Evolutionary conservation across 176 grass and related monocot genomes (phyloP), one percentile per base, ranked within the genome.

Genomic region (Oryza longistaminata): DNA sequence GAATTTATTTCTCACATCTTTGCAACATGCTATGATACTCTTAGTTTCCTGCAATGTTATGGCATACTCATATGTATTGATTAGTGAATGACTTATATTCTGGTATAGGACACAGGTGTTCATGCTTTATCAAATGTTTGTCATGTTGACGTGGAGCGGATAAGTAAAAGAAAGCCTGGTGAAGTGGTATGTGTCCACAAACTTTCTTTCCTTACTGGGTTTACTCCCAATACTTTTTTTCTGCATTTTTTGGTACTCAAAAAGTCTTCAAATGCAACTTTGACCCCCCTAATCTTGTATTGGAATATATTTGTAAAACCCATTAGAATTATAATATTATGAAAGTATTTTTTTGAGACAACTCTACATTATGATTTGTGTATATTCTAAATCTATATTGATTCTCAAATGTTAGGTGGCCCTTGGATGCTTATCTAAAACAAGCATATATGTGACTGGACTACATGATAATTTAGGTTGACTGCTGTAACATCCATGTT

Each of bases 111-210:
- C 86, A 71, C 90, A 78, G 96, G 91, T 77, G 93, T 98, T 82
- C 96, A 96, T 94, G 96, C 93, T 85, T 92, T 95, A 79, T 92
- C 91, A 83, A 96, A 98, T 84, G 91, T 94, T 83, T 98, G 89
- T 40, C 96, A 98, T 91, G 93, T 94, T 89, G 91, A 98, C 81
- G 89, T 94, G 60, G 90, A 98, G 90, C 85, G 91, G 67, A 96
- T 94, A 91, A 98, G 96, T 93, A 98, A 96, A 95, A 95, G 93
- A 65, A 98, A 96, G 74, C 93, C 93, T 82, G 91, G 88, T 67
- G 87, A 95, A 92, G 83, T 94, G 91, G 93, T 98, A 9, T 77
- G 84, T 88, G 79, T 87, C 50, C 45, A 68, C 70, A 86, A 73
- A 31, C 43, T 53, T 21, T 35, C 64, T 52, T 64, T 90, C 52